Evolutionary conservation across 257 asterid genomes (phyloP).

Genomic region (Osmanthus fragrans): DNA sequence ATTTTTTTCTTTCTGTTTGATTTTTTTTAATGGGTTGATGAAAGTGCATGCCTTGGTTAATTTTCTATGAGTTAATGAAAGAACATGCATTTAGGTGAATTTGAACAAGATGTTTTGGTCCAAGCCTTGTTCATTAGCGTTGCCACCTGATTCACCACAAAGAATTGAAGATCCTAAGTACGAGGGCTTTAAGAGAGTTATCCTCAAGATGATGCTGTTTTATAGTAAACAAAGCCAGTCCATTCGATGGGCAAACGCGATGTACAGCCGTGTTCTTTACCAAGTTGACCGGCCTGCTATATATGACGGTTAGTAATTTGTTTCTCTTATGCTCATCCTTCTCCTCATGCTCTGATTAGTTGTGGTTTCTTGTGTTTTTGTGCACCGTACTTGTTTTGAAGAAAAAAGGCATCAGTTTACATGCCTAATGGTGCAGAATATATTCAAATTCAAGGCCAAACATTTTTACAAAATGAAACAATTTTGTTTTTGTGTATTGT

Average conservation of each 20-base stretch:
- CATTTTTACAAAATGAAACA: background rate
- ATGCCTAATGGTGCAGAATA: background rate
- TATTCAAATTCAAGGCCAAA: background rate
- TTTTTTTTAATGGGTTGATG: background rate
- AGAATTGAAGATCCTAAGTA: conserved; percentile 73
- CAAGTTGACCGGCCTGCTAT: conserved; percentile 88
- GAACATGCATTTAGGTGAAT: conserved; percentile 51
- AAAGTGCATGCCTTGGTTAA: background rate
- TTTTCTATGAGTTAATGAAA: background rate
- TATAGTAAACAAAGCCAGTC: conserved; percentile 91
- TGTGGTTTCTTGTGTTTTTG: conserved; percentile 7
- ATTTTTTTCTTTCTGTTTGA: background rate
- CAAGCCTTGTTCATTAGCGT: conserved; percentile 81
- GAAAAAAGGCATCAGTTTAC: background rate
- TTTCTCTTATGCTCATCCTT: background rate
- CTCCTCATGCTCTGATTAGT: conserved; percentile 7
- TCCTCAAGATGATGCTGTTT: conserved; percentile 69
- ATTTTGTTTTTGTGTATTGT: background rate
- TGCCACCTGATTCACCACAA: conserved; percentile 66
- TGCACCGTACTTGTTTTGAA: background rate
- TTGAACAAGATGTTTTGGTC: conserved; percentile 89
- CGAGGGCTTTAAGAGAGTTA: conserved; percentile 54
- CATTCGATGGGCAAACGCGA: conserved; percentile 79
- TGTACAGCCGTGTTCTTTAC: conserved; percentile 62
- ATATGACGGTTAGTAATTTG: conserved; percentile 64